A percentile compares a stretch with the other conserved stretches of the same genome.
phyloP scores from a whole-genome alignment of 2,329 filamentous ascomycete genomes.

The Colletotrichum navitas region DNA sequence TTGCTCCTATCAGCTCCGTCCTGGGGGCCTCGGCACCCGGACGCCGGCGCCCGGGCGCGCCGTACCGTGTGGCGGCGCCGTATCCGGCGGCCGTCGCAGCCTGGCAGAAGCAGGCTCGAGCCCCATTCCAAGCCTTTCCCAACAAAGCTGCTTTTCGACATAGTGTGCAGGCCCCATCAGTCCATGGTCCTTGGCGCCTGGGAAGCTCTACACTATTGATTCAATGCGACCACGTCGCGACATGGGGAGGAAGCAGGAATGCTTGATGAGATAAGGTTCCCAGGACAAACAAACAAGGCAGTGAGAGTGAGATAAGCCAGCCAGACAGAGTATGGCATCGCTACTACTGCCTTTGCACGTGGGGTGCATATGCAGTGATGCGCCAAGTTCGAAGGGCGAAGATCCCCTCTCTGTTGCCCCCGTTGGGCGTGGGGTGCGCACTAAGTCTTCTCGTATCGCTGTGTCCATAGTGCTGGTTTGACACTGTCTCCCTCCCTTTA shows the following conservation, averaged over 20 bases:
- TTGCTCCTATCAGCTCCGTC: slow-evolving; percentile 38
- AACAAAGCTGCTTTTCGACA: slow-evolving; percentile 7
- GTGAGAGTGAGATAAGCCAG: slow-evolving; percentile 9
- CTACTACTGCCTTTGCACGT: slow-evolving; percentile 22
- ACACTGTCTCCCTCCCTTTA: slow-evolving; percentile 8
- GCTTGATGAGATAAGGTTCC: slow-evolving; percentile 19
- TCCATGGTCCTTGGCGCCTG: background rate
- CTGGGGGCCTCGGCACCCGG: slow-evolving; percentile 27
- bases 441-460: background rate
- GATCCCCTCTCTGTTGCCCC: slow-evolving; percentile 15
- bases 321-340: slow-evolving; percentile 3
- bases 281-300: slow-evolving; percentile 11
- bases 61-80: slow-evolving; percentile 31
- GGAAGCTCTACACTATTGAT: slow-evolving; percentile 13
- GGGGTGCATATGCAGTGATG: slow-evolving; percentile 33
- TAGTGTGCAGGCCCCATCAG: background rate
- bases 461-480: background rate
- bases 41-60: slow-evolving; percentile 27
- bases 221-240: background rate
- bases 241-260: slow-evolving; percentile 11
- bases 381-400: slow-evolving; percentile 20
- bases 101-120: background rate
- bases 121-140: background rate
- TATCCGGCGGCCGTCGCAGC: slow-evolving; percentile 2
- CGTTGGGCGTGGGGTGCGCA: background rate